Conservation (phyloP, 2,329 filamentous ascomycete species). For the Cyphellophora attinorum region DNA sequence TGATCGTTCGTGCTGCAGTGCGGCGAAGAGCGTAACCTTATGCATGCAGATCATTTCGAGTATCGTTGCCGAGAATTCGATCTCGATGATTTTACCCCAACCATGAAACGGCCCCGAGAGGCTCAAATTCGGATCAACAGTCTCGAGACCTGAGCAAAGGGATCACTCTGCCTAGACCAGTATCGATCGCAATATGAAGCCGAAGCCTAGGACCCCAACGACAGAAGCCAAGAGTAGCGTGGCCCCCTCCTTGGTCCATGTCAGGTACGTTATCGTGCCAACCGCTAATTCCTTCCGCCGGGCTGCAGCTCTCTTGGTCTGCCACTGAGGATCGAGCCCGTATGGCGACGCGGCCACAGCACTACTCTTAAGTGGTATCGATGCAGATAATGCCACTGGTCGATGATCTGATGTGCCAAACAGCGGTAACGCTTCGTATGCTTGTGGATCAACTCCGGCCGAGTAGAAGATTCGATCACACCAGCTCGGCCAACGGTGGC, state of each 20-base stretch:
- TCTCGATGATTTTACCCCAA: too few species aligned
- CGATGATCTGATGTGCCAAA: slow-evolving; percentile 81
- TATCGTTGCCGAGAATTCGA: too few species aligned
- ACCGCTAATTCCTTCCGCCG: slow-evolving; percentile 50
- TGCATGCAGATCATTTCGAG: too few species aligned
- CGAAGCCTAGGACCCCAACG: slow-evolving; percentile 26
- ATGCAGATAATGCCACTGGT: slow-evolving; percentile 63
- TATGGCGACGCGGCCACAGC: slow-evolving; percentile 41
- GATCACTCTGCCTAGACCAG: too few species aligned
- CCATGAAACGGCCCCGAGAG: too few species aligned
- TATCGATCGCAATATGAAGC: slow-evolving; percentile 31
- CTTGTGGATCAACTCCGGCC: slow-evolving; percentile 42
- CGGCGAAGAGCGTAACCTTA: too few species aligned
- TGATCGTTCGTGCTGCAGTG: too few species aligned
- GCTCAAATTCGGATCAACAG: too few species aligned
- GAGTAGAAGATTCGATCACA: slow-evolving; percentile 79
- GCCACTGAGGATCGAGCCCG: slow-evolving; percentile 49
- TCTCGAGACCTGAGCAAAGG: too few species aligned
- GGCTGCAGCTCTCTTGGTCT: slow-evolving; percentile 41
- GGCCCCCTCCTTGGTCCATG: slow-evolving; percentile 37
- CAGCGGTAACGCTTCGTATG: slow-evolving; percentile 67
- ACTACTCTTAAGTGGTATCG: slow-evolving; percentile 49
- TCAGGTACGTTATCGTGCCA: slow-evolving; percentile 48
- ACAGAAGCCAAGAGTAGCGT: slow-evolving; percentile 29
- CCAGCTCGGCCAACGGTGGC: slow-evolving; percentile 83